These are phyloP conservation scores for Stenocarpella maydis DNA, from an alignment of 2,329 filamentous ascomycete species.

Conservation along the genomic window DNA sequence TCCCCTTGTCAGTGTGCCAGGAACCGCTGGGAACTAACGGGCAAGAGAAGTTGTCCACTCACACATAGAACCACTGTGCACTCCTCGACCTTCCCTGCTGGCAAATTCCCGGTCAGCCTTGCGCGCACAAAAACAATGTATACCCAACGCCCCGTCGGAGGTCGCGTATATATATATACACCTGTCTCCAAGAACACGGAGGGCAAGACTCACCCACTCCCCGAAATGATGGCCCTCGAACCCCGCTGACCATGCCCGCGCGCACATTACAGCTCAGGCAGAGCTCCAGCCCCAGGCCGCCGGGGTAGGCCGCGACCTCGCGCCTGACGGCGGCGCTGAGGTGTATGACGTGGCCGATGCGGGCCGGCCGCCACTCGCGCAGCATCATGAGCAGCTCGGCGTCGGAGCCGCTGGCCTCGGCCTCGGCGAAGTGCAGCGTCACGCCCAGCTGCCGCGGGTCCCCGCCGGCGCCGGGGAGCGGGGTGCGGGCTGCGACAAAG, in stretches of 20 bases:
- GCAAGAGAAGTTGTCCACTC: conserved; percentile 47
- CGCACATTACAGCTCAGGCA: conserved; percentile 85
- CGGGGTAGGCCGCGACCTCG: conserved; percentile 59
- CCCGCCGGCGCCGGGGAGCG: no score
- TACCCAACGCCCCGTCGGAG: no score
- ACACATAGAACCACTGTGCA: conserved; percentile 74
- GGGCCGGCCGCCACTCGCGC: conserved; percentile 65
- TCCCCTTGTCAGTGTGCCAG: conserved; percentile 58
- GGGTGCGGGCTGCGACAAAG: conserved; percentile 62
- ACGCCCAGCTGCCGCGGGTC: conserved; percentile 55
- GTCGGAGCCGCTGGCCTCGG: conserved; percentile 61
- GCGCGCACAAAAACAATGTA: background rate
- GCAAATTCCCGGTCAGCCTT: background rate
- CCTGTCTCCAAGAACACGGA: background rate
- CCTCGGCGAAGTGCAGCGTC: conserved; percentile 83
- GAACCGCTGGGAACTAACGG: background rate
- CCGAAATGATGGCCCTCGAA: conserved; percentile 79
- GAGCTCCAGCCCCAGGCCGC: conserved; percentile 73
- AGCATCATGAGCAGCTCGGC: conserved; percentile 72
- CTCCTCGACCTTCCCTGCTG: conserved; percentile 54
- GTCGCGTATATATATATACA: background rate
- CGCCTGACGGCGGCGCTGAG: conserved; percentile 67
- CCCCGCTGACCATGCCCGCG: conserved; percentile 75
- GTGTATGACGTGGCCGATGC: conserved; percentile 83
- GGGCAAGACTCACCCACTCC: conserved; percentile 60